Percentiles rank a stretch among this genome's conserved stretches.
These are phyloP conservation scores for Rasamsonia emersonii DNA, from an alignment of 2,329 filamentous ascomycete genomes.

Conservation along the genomic window DNA sequence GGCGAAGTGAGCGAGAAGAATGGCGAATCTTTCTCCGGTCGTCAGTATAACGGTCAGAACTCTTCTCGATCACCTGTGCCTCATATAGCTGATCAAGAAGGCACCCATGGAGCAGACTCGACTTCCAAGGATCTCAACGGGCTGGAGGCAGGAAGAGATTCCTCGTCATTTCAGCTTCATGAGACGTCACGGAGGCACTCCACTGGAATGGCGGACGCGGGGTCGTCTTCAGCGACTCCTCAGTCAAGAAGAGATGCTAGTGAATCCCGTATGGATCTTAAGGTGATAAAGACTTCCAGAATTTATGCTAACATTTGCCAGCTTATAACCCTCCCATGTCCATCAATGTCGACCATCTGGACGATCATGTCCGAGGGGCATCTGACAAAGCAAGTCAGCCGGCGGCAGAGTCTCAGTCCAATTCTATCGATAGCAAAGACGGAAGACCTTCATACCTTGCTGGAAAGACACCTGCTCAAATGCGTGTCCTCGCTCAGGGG, in stretches of 20 bases:
- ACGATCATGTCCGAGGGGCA: slow-evolving; percentile 9
- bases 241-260: slow-evolving; percentile 19
- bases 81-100: not conserved
- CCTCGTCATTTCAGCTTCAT: not conserved
- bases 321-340: slow-evolving; percentile 28
- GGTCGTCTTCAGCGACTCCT: slow-evolving; percentile 13
- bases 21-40: slow-evolving; percentile 30
- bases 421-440: not conserved
- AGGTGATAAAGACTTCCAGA: not conserved
- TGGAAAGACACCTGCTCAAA: slow-evolving; percentile 27
- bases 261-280: slow-evolving; percentile 21
- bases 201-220: not conserved
- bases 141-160: not conserved
- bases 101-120: not conserved
- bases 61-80: not conserved
- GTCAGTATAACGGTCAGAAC: not conserved
- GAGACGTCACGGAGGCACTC: not conserved
- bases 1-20: slow-evolving; percentile 68
- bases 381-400: slow-evolving; percentile 1
- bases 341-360: slow-evolving; percentile 14
- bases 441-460: slow-evolving; percentile 2
- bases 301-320: slow-evolving; percentile 16
- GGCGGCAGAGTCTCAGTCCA: not conserved
- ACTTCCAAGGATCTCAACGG: not conserved
- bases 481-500: slow-evolving; percentile 48